Conservation (phyloP, 768 basidiomycete species). For the Lactarius evosmus region DNA sequence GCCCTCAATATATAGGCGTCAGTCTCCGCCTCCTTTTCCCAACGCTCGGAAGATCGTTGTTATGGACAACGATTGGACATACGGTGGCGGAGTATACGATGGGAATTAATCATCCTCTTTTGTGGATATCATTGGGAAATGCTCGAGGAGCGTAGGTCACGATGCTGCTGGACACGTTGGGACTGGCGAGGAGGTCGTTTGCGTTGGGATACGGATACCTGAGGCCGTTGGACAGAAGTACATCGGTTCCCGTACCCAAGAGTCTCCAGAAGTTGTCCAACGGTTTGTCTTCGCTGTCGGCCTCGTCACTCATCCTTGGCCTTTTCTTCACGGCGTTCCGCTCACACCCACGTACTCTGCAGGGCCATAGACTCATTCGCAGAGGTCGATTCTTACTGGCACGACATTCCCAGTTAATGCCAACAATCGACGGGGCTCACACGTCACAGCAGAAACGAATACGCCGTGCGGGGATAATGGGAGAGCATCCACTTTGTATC, state of each 20-base stretch:
- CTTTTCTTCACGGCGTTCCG: conserved; percentile 34
- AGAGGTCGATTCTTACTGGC: conserved; percentile 69
- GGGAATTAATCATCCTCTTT: conserved; percentile 35
- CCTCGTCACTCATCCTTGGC: conserved; percentile 62
- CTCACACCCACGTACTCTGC: conserved; percentile 5
- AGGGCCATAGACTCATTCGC: conserved; percentile 23
- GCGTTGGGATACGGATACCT: conserved; percentile 69
- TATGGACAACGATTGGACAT: conserved; percentile 74
- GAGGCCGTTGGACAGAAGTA: conserved; percentile 81
- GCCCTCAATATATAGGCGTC: conserved; percentile 36
- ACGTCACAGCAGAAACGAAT: conserved; percentile 80
- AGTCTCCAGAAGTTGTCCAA: conserved; percentile 59
- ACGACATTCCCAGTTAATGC: conserved; percentile 60
- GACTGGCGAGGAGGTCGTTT: conserved; percentile 53
- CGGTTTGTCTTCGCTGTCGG: conserved; percentile 76
- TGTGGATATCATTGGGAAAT: conserved; percentile 43
- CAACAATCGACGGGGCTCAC: conserved; percentile 82
- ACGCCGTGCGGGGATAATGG: conserved; percentile 80
- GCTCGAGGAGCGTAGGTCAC: conserved; percentile 43
- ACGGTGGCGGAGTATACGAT: conserved; percentile 66
- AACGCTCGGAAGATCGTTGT: conserved; percentile 60
- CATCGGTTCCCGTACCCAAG: conserved; percentile 31
- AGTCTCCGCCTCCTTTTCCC: conserved; percentile 42
- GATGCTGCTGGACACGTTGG: conserved; percentile 56
- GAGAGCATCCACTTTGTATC: conserved; percentile 89